Percentiles rank a stretch among this genome's conserved stretches.
phyloP scores from a whole-genome alignment of 208 protist species.

The Wallacemonas sp. region DNA sequence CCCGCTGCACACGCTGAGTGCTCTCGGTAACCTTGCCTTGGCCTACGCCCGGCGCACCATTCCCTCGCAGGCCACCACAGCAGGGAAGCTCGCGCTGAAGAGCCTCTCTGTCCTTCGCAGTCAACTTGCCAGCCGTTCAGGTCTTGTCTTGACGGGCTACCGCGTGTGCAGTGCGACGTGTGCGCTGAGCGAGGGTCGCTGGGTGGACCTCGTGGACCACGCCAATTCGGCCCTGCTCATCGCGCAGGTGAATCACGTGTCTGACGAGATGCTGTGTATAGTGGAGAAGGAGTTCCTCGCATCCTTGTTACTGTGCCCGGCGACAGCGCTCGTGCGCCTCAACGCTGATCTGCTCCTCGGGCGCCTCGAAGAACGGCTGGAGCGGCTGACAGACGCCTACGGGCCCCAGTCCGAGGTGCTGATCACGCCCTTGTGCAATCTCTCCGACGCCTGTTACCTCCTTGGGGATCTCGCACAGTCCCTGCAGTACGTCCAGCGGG shows the following conservation, averaged over 20 bases:
- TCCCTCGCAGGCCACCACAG: conserved; percentile 27
- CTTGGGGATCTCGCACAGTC: conserved; percentile 29
- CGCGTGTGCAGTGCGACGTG: conserved; percentile 5
- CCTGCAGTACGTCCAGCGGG: conserved; percentile 33
- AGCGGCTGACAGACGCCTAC: conserved; percentile 14
- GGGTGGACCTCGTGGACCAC: conserved; percentile 50
- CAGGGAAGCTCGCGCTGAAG: conserved; percentile 24
- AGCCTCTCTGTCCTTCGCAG: conserved; percentile 33
- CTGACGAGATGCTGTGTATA: conserved; percentile 23
- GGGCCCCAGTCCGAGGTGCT: conserved; percentile 32
- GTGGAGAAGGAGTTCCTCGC: conserved; percentile 45
- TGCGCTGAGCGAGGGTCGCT: conserved; percentile 25
- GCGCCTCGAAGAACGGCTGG: conserved; percentile 26
- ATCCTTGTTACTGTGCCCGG: conserved; percentile 37
- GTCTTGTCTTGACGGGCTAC: conserved; percentile 31
- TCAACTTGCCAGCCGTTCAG: conserved; percentile 28
- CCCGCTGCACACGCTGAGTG: conserved; percentile 50
- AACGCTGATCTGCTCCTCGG: conserved; percentile 24
- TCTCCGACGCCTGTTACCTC: conserved; percentile 57
- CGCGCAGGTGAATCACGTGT: conserved; percentile 32
- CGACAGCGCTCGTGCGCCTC: conserved; percentile 30
- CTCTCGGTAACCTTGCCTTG: conserved; percentile 32
- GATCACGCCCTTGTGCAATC: conserved; percentile 40
- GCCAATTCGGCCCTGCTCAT: conserved; percentile 51
- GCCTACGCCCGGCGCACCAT: conserved; percentile 24